These are phyloP conservation scores for Neocucurbitaria cava DNA, from an alignment of 2,329 filamentous ascomycete genomes.

Conservation along the genomic window DNA sequence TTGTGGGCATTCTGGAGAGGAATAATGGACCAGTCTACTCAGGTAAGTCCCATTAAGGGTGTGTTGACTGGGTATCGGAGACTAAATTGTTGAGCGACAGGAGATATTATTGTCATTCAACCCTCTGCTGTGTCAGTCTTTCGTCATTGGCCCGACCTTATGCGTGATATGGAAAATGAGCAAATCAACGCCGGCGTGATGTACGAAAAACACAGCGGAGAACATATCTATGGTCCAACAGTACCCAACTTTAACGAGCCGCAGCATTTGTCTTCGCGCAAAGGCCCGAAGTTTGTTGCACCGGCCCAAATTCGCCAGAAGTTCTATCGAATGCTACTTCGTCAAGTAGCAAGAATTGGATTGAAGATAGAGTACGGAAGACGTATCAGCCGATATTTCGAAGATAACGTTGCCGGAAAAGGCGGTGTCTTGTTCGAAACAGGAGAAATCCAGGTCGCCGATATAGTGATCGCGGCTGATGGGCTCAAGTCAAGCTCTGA, in stretches of 20 bases:
- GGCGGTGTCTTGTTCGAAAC: constrained; percentile 1
- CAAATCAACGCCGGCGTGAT: constrained; percentile 56
- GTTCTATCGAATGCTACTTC: constrained; percentile 10
- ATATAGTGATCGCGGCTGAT: constrained; percentile 2
- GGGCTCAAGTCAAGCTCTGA: constrained; percentile 1
- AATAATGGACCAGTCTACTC: constrained; percentile 29
- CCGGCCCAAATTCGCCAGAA: constrained; percentile 6
- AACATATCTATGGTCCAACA: constrained; percentile 36
- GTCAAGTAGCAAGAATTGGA: constrained; percentile 6
- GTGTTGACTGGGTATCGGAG: not conserved
- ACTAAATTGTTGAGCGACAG: constrained; percentile 27
- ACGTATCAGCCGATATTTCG: not conserved
- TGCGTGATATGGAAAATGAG: constrained; percentile 56
- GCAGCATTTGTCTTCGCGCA: not conserved
- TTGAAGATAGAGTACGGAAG: constrained; percentile 2
- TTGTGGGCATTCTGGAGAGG: constrained; percentile 38
- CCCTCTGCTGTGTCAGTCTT: constrained; percentile 59
- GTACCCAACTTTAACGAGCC: constrained; percentile 3
- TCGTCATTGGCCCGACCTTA: constrained; percentile 59
- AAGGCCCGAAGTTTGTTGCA: not conserved
- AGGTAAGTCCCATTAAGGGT: not conserved
- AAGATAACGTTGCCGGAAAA: not conserved
- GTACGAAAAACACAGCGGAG: constrained; percentile 53
- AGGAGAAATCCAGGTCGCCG: not conserved
- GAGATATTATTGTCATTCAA: constrained; percentile 64